Base-by-base conservation (phyloP, 1,139 yeast species). In the Yamadazyma epiphylla region DNA sequence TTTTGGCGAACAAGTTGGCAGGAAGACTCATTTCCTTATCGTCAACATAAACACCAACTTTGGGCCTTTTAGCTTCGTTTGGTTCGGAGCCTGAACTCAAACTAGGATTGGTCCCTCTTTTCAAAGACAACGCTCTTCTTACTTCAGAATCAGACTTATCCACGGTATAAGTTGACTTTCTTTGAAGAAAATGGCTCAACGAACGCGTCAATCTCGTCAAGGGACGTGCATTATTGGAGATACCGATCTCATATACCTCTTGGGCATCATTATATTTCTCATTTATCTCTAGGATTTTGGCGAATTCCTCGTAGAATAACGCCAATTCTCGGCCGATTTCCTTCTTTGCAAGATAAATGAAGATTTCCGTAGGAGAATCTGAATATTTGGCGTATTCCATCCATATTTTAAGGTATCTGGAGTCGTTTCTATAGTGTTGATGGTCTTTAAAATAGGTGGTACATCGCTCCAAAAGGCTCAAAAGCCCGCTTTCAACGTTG, bases 341-440 rank as follows among this genome's bases (percentile, higher is more conserved):
- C 43, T 82, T 81, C 36, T 84, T 74, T 28, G 81, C 77, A 50
- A 91, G 62, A 49, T 82, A 88, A 2, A 77, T 66, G 51, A 81
- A 89, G 4, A 86, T 68, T 34, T 85, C 94, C 20, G 72, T 58
- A 0, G 94, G 91, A 4, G 80, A 66, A 40, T 84, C 91, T 1
- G 84, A 74, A 45, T 75, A 80, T 15, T 68, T 70, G 14, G 81
- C 75, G 50, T 84, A 86, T 37, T 77, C 79, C 29, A 89, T 58
- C 96, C 98, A 91, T 1, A 88, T 69, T 39, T 70, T 72, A 31
- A 91, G 58, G 51, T 85, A 89, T 29, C 96, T 59, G 0, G 88
- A 75, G 50, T 89, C 96, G 51, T 89, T 83, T 39, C 78, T 80
- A 53, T 88, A 89, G 42, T 74, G 76, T 2, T 59, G 53, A 15